Percentiles rank a stretch among this genome's conserved stretches.
These are phyloP conservation scores for Pilaira anomala DNA, from an alignment of 192 early-diverging fungal genomes.

Conservation along the genomic window DNA sequence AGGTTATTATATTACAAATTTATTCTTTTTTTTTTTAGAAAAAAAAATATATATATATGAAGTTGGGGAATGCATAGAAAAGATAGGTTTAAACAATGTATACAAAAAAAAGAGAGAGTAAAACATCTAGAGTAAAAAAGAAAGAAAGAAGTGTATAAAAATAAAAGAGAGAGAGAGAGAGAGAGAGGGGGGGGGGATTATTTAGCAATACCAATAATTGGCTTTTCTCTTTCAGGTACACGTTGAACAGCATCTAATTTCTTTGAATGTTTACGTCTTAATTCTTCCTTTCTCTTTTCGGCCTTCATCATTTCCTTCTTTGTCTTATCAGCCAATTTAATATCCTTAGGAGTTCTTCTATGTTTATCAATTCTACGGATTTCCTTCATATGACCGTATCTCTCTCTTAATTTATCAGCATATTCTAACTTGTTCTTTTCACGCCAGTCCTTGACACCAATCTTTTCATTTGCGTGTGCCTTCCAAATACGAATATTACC, in stretches of 20 bases:
- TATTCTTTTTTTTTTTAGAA: too few relatives aligned
- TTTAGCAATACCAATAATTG: constrained; percentile 62
- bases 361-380: constrained; percentile 83
- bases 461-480: constrained; percentile 84
- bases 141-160: too few relatives aligned
- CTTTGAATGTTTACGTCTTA: constrained; percentile 82
- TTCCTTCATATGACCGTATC: constrained; percentile 89
- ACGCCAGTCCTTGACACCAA: constrained; percentile 62
- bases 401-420: constrained; percentile 84
- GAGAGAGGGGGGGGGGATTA: constrained; percentile 14
- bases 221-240: constrained; percentile 69
- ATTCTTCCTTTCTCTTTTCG: constrained; percentile 85
- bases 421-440: constrained; percentile 81
- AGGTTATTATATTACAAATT: too few relatives aligned
- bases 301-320: constrained; percentile 82
- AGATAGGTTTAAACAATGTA: too few relatives aligned
- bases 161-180: too few relatives aligned
- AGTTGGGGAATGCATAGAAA: too few relatives aligned
- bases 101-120: too few relatives aligned
- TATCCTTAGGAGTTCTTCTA: constrained; percentile 78
- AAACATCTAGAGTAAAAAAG: too few relatives aligned
- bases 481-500: constrained; percentile 98
- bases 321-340: constrained; percentile 75
- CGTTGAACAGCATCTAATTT: constrained; percentile 51
- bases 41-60: too few relatives aligned